Evolutionary conservation across 2,329 filamentous ascomycete genomes (phyloP).

Genomic region (Fusarium sp.): DNA sequence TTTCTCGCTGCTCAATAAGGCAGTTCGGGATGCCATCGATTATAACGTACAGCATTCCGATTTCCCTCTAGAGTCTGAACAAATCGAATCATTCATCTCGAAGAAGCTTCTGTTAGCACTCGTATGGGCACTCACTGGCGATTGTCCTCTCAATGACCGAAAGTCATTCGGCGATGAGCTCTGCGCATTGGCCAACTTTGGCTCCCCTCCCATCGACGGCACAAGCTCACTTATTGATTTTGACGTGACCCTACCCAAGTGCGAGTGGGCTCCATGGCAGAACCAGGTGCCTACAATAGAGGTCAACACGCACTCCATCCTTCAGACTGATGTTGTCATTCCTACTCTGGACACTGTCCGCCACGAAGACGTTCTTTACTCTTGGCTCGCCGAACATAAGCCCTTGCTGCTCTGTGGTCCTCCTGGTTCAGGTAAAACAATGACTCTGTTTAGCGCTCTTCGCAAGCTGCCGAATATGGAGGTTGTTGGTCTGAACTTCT

Average conservation of each 20-base stretch:
- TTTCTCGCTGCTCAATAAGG: slow-evolving; percentile 95
- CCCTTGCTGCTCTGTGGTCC: slow-evolving; percentile 95
- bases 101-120: slow-evolving; percentile 94
- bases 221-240: slow-evolving; percentile 93
- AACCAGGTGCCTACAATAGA: slow-evolving; percentile 93
- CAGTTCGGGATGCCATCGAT: slow-evolving; percentile 90
- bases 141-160: slow-evolving; percentile 88
- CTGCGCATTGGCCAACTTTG: slow-evolving; percentile 83
- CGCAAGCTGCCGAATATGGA: slow-evolving; percentile 99
- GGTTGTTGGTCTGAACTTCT: slow-evolving; percentile 98
- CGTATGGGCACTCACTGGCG: slow-evolving; percentile 95
- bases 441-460: slow-evolving; percentile 98
- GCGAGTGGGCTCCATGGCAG: slow-evolving; percentile 94
- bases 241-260: slow-evolving; percentile 86
- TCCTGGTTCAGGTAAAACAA: slow-evolving; percentile 98
- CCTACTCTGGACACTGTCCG: slow-evolving; percentile 96
- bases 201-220: slow-evolving; percentile 82
- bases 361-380: slow-evolving; percentile 99
- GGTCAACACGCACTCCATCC: slow-evolving; percentile 98
- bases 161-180: slow-evolving; percentile 90
- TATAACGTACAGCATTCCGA: slow-evolving; percentile 96
- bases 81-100: slow-evolving; percentile 87
- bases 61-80: slow-evolving; percentile 90
- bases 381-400: slow-evolving; percentile 99
- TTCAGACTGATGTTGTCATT: slow-evolving; percentile 97